Evolutionary conservation across 768 basidiomycete species (phyloP).

Genomic region (Chalciporus pseudorubinellus): DNA sequence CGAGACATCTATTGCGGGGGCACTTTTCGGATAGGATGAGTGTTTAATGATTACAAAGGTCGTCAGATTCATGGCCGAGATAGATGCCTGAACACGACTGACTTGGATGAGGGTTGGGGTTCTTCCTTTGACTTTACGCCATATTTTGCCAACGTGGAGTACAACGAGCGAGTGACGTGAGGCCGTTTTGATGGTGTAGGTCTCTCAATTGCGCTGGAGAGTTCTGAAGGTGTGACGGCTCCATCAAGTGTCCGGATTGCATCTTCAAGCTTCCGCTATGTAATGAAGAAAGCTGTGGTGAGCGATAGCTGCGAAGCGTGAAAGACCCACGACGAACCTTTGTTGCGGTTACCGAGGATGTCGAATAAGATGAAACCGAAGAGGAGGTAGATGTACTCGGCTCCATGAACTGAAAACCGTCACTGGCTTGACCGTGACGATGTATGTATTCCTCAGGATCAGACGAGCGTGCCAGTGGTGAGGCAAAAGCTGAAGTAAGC

Average conservation of each 20-base stretch:
- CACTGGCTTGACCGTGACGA: too few relatives aligned
- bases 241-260: slow-evolving; percentile 71
- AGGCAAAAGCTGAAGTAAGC: not conserved
- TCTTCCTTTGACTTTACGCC: slow-evolving; percentile 56
- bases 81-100: slow-evolving; percentile 17
- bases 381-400: slow-evolving; percentile 2
- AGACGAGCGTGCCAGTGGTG: too few relatives aligned
- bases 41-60: not conserved
- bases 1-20: slow-evolving; percentile 33
- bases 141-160: slow-evolving; percentile 78
- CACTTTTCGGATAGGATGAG: slow-evolving; percentile 1
- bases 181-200: slow-evolving; percentile 52
- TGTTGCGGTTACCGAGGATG: slow-evolving; percentile 35
- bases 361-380: not conserved
- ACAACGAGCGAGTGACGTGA: slow-evolving; percentile 57
- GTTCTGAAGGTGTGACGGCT: slow-evolving; percentile 46
- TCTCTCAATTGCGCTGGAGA: slow-evolving; percentile 26
- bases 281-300: not conserved
- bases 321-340: slow-evolving; percentile 37
- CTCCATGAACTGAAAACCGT: slow-evolving; percentile 14
- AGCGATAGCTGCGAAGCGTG: not conserved
- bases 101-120: slow-evolving; percentile 31
- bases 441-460: too few relatives aligned
- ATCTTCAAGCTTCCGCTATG: slow-evolving; percentile 78
- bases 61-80: not conserved